Evolutionary conservation across 371 early-diverging fungal genomes (phyloP), one percentile per base, ranked within the genome.

Genomic region (Syncephalastrum racemosum): DNA sequence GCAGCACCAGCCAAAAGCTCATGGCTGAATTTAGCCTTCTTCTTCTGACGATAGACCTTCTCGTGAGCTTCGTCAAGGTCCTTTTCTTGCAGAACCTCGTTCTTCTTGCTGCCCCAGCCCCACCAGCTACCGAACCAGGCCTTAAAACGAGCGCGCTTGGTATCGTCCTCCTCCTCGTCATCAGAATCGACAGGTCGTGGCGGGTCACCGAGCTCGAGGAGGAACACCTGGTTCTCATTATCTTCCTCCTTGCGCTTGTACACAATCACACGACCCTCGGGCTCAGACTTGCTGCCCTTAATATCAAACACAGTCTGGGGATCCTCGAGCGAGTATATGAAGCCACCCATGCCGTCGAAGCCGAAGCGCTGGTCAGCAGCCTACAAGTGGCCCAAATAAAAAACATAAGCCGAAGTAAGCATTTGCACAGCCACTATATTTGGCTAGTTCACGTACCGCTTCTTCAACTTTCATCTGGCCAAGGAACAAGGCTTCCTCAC

Each of bases 1-100:
- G 74, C 82, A 31, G 82, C 82, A 45, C 77, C 82, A 47, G 76
- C 82, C 54, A 81, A 66, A 18, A 81, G 54, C 42, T 81, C 79
- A 52, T 77, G 78, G 55, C 64, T 68, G 18, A 68, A 53, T 41
- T 66, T 60, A 3, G 59, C 36, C 41, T 66, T 72, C 13, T 53
- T 53, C 20, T 67, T 71, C 20, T 71, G 58, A 22, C 64, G 62
- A 44, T 71, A 71, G 4, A 71, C 63, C 46, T 71, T 67, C 44
- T 67, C 50, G 47, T 71, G 67, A 25, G 71, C 71, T 54, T 71
- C 71, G 24, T 64, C 52, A 16, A 71, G 50, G 1, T 71, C 65
- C 31, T 56, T 53, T 40, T 68, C 66, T 20, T 58, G 39, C 31
- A 68, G 44, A 3, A 62, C 56, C 46, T 65, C 62, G 13, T 50